A percentile compares a stretch with the other conserved stretches of the same genome.
phyloP scores from a whole-genome alignment of 2,329 filamentous ascomycete species.

The Rugonectria rugulosa region DNA sequence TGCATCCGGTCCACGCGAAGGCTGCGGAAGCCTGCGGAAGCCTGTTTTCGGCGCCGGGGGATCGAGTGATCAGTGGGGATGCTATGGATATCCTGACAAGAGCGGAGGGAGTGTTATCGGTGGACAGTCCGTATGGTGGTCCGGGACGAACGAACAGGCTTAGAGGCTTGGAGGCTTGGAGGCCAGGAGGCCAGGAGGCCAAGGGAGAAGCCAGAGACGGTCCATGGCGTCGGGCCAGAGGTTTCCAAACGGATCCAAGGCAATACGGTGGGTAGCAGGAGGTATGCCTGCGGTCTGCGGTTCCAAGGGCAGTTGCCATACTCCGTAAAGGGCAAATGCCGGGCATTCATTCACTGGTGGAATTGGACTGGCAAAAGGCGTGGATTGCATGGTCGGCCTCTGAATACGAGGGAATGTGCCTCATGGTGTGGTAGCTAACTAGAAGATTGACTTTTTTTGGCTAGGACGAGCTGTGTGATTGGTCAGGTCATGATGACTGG shows the following conservation, averaged over 20 bases:
- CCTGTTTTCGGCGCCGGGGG: conserved; percentile 26
- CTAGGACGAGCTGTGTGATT: conserved; percentile 1
- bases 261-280: neutral
- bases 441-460: conserved; percentile 17
- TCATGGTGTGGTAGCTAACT: conserved; percentile 14
- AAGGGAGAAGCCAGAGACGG: neutral
- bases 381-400: conserved; percentile 18
- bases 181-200: no score
- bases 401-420: conserved; percentile 38
- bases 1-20: conserved; percentile 30
- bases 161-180: no score
- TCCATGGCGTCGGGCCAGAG: neutral
- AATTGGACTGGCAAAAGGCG: no score
- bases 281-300: neutral
- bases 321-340: conserved; percentile 13
- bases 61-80: conserved; percentile 1
- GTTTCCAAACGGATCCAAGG: neutral
- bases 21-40: conserved; percentile 33
- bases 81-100: conserved; percentile 1
- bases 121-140: neutral
- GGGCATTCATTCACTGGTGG: neutral
- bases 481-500: neutral
- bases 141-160: neutral
- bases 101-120: neutral
- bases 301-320: conserved; percentile 2